These are phyloP conservation scores for Penicillium steckii DNA, from an alignment of 495 filamentous ascomycete genomes.

Conservation along the genomic window DNA sequence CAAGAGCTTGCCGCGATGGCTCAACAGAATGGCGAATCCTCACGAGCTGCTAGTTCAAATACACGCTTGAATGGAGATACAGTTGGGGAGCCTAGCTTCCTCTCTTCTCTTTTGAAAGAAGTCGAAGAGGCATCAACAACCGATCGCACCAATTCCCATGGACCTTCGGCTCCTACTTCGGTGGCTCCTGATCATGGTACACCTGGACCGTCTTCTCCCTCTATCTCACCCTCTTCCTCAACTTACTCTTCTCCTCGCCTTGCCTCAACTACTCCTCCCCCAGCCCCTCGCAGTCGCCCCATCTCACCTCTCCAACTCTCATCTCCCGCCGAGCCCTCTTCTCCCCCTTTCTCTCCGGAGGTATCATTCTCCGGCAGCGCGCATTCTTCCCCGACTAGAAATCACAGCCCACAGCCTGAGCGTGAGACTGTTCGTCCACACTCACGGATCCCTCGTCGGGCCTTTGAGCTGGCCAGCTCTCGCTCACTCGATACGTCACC, in stretches of 20 bases:
- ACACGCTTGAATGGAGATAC: conserved; percentile 34
- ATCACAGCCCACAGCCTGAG: conserved; percentile 5
- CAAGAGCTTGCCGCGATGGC: conserved; percentile 47
- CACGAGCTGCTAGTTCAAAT: conserved; percentile 35
- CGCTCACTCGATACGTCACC: conserved; percentile 58
- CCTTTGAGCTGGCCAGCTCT: conserved; percentile 23
- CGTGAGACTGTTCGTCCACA: conserved; percentile 14
- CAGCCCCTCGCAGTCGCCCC: conserved; percentile 57
- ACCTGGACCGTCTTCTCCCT: conserved; percentile 67
- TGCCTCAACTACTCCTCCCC: conserved; percentile 72
- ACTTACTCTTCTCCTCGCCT: conserved; percentile 66
- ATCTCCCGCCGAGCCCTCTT: conserved; percentile 61
- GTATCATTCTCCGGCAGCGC: conserved; percentile 31
- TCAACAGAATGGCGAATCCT: conserved; percentile 46
- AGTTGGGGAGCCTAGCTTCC: conserved; percentile 59
- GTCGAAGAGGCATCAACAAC: conserved; percentile 69
- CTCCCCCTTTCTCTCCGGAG: conserved; percentile 56
- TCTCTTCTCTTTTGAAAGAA: conserved; percentile 81
- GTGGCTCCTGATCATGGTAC: conserved; percentile 47
- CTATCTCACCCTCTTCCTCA: conserved; percentile 66
- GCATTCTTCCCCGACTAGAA: conserved; percentile 21
- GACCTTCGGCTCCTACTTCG: conserved; percentile 43
- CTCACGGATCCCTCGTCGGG: conserved; percentile 36
- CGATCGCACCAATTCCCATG: conserved; percentile 50
- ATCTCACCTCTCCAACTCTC: conserved; percentile 69